A percentile compares a stretch with the other conserved stretches of the same genome.
These are phyloP conservation scores for Fusarium setosum DNA, from an alignment of 2,329 filamentous ascomycete species.

Conservation along the genomic window DNA sequence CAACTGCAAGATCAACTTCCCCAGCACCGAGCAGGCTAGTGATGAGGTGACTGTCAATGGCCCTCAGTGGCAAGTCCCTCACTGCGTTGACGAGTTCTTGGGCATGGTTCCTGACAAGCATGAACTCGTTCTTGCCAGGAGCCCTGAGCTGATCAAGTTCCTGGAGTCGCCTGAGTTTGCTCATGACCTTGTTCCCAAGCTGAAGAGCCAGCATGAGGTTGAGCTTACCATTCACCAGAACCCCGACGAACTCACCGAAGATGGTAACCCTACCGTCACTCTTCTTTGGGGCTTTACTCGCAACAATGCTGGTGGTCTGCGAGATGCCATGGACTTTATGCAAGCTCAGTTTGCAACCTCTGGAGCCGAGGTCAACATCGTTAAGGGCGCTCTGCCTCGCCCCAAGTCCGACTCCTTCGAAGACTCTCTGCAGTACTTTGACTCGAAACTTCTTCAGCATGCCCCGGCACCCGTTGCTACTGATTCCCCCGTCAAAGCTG, in stretches of 20 bases:
- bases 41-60: conserved; percentile 96
- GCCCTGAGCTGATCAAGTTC: conserved; percentile 80
- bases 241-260: conserved; percentile 66
- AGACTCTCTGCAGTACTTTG: conserved; percentile 95
- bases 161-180: conserved; percentile 85
- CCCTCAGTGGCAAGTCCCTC: conserved; percentile 97
- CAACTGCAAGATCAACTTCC: conserved; percentile 99
- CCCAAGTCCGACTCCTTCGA: conserved; percentile 99
- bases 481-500: conserved; percentile 89
- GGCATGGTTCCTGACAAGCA: conserved; percentile 98
- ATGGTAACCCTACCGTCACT: conserved; percentile 68
- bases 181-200: conserved; percentile 82
- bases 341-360: conserved; percentile 87
- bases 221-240: conserved; percentile 81
- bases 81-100: conserved; percentile 95
- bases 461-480: conserved; percentile 83
- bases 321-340: conserved; percentile 95
- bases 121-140: conserved; percentile 85
- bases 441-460: conserved; percentile 95
- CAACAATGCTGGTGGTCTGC: conserved; percentile 94
- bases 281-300: conserved; percentile 88
- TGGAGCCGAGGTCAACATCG: conserved; percentile 86
- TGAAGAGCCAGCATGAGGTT: conserved; percentile 93
- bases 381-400: conserved; percentile 96
- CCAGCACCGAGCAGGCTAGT: conserved; percentile 96